Evolutionary conservation across 2,329 filamentous ascomycete genomes (phyloP).

Genomic region (Bipolaris sorokiniana): DNA sequence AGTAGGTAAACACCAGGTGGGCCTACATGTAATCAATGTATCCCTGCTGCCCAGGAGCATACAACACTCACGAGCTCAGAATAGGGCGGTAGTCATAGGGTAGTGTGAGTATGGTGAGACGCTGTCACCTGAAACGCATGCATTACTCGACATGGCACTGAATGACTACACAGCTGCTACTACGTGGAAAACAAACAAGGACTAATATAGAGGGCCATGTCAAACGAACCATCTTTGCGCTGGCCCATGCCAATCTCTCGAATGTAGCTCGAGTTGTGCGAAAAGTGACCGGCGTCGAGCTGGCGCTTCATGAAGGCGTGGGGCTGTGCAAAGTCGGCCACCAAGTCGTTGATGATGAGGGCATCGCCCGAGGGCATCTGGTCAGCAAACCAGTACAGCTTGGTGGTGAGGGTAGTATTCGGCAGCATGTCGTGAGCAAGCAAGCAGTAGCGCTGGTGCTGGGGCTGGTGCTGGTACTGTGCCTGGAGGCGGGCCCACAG

Average conservation of each 20-base stretch:
- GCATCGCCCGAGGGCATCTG: neutral
- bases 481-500: neutral
- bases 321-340: constrained; percentile 1
- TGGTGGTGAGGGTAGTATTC: neutral
- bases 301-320: neutral
- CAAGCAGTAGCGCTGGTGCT: neutral
- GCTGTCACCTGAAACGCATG: no score
- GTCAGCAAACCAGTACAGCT: neutral
- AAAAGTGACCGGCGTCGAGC: neutral
- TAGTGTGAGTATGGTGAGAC: no score
- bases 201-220: neutral
- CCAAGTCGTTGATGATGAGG: neutral
- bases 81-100: no score
- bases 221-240: neutral
- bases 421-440: neutral
- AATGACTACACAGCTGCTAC: neutral
- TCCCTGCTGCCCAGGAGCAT: no score
- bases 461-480: neutral
- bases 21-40: no score
- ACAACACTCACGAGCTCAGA: no score
- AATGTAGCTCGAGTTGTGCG: neutral
- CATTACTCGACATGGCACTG: no score
- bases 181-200: neutral
- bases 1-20: no score
- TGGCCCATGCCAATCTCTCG: neutral